Evolutionary conservation across 2,329 filamentous ascomycete species (phyloP).

Genomic region (Neoscytalidium dimidiatum): DNA sequence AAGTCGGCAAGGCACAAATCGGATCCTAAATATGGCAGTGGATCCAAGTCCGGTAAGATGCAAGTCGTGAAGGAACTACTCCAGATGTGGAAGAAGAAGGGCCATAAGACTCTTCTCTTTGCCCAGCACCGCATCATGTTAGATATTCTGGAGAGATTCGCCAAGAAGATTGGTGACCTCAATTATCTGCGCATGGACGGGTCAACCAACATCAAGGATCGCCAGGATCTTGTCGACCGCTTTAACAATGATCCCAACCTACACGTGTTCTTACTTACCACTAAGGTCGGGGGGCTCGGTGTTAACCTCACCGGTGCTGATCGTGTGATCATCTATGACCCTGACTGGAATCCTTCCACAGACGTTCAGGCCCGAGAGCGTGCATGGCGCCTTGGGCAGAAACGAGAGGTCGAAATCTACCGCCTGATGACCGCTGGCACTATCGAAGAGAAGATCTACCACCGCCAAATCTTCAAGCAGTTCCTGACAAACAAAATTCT

Average conservation of each 20-base stretch:
- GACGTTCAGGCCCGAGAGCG: conserved; percentile 93
- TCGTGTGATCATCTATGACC: conserved; percentile 96
- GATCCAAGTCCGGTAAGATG: conserved; percentile 88
- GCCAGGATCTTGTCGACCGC: conserved; percentile 87
- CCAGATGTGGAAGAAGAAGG: conserved; percentile 85
- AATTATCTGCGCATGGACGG: conserved; percentile 92
- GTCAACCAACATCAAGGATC: conserved; percentile 79
- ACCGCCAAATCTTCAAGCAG: conserved; percentile 97
- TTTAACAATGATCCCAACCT: conserved; percentile 83
- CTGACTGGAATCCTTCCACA: conserved; percentile 97
- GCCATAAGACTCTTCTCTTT: conserved; percentile 91
- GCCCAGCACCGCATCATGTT: conserved; percentile 94
- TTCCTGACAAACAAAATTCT: conserved; percentile 96
- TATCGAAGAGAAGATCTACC: conserved; percentile 99
- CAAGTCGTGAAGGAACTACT: conserved; percentile 87
- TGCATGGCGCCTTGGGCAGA: conserved; percentile 94
- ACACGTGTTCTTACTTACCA: conserved; percentile 90
- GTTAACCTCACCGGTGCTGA: conserved; percentile 94
- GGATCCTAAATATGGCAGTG: conserved; percentile 66
- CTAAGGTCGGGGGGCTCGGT: conserved; percentile 90
- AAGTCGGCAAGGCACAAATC: neutral
- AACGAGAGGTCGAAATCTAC: conserved; percentile 92
- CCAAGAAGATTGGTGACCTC: conserved; percentile 67
- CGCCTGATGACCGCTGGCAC: conserved; percentile 97
- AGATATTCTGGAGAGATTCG: conserved; percentile 84